Percentiles rank a stretch among this genome's conserved stretches.
These are phyloP conservation scores for Psidium friedrichsthalianum DNA, from an alignment of 345 rosid species.

Conservation along the genomic window DNA sequence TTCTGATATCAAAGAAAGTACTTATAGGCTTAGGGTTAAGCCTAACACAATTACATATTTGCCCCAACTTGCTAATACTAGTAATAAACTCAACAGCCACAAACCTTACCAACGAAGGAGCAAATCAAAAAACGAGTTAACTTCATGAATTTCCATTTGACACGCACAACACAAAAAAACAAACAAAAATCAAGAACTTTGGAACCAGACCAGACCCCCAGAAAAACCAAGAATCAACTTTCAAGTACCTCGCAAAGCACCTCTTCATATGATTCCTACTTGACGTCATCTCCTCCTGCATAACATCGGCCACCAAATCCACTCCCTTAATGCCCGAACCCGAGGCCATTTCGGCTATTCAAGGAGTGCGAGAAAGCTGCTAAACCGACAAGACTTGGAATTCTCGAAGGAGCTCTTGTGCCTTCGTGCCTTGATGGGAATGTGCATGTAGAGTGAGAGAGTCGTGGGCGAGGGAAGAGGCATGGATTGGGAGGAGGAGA, in stretches of 20 bases:
- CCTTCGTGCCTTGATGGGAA: not conserved
- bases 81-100: too few species aligned
- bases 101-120: conserved; percentile 17
- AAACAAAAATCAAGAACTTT: not conserved
- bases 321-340: conserved; percentile 30
- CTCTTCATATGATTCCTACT: conserved; percentile 65
- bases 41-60: too few species aligned
- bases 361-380: not conserved
- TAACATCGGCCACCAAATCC: conserved; percentile 50
- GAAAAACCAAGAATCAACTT: not conserved
- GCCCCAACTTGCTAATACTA: too few species aligned
- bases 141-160: not conserved
- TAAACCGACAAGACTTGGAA: not conserved
- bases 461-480: conserved; percentile 5
- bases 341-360: conserved; percentile 16
- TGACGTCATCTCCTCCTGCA: conserved; percentile 76
- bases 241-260: conserved; percentile 54
- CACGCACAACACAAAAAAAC: not conserved
- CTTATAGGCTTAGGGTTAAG: too few species aligned
- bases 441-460: not conserved
- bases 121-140: not conserved
- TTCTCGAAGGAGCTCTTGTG: not conserved
- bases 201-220: not conserved
- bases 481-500: conserved; percentile 9
- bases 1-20: too few species aligned